These are phyloP conservation scores for Fusarium robinianum DNA, from an alignment of 2,329 filamentous ascomycete genomes.

Conservation along the genomic window DNA sequence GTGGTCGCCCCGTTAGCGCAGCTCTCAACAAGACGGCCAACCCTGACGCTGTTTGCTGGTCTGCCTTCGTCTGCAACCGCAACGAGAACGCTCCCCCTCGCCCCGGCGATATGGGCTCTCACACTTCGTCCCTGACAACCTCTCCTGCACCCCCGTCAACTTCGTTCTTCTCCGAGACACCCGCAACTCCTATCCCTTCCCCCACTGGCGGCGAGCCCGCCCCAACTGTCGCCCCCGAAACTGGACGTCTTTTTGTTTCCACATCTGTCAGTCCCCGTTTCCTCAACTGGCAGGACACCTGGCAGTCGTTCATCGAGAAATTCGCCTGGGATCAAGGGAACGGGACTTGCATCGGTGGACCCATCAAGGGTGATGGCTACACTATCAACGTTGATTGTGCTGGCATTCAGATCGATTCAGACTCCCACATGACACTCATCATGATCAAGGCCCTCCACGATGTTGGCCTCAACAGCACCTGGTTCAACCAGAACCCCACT, in stretches of 20 bases:
- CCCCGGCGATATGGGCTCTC: slow-evolving; percentile 43
- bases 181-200: slow-evolving; percentile 30
- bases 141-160: slow-evolving; percentile 41
- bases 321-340: slow-evolving; percentile 47
- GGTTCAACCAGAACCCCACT: slow-evolving; percentile 47
- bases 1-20: slow-evolving; percentile 45
- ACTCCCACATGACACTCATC: slow-evolving; percentile 47
- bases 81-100: slow-evolving; percentile 41
- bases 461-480: slow-evolving; percentile 45
- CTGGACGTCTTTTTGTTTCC: slow-evolving; percentile 40
- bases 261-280: slow-evolving; percentile 45
- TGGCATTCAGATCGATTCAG: slow-evolving; percentile 45
- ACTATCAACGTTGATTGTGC: slow-evolving; percentile 45
- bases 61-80: slow-evolving; percentile 49
- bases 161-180: slow-evolving; percentile 39
- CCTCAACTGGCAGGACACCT: slow-evolving; percentile 47
- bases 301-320: slow-evolving; percentile 46
- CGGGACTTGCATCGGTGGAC: slow-evolving; percentile 41
- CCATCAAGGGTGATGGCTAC: slow-evolving; percentile 43
- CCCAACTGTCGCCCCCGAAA: slow-evolving; percentile 38
- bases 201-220: slow-evolving; percentile 35
- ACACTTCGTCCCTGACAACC: slow-evolving; percentile 42
- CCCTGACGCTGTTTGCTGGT: slow-evolving; percentile 45
- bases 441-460: slow-evolving; percentile 47
- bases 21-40: slow-evolving; percentile 47